A percentile compares a stretch with the other conserved stretches of the same genome.
Conservation (phyloP, 257 asterid species). For the Solanum chiquidenum region DNA sequence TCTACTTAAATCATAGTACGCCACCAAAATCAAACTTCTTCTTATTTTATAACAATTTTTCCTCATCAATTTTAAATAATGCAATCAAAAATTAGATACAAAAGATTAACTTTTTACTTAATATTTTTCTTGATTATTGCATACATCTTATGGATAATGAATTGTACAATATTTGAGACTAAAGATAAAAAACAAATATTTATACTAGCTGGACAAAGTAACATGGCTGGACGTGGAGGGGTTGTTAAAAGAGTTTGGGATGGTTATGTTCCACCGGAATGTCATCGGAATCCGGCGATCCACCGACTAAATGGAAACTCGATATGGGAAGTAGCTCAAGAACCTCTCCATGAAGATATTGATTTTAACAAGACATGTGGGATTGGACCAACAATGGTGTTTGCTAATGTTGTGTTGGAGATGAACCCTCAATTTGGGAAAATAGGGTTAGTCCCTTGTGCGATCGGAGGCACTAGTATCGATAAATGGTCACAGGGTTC, state of each 20-base stretch:
- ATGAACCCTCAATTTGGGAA: neutral
- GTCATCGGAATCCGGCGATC: neutral
- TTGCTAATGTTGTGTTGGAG: no score
- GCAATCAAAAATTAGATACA: neutral
- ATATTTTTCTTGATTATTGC: neutral
- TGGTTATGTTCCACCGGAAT: neutral
- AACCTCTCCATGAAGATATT: neutral
- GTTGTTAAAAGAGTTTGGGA: neutral
- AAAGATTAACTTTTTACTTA: neutral
- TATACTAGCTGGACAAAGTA: neutral
- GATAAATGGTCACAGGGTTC: neutral
- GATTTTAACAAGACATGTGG: neutral
- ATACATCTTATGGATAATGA: neutral
- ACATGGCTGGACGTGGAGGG: slow-evolving; percentile 7
- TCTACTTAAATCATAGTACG: neutral
- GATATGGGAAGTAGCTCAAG: slow-evolving; percentile 2
- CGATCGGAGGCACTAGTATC: neutral
- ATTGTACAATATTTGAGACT: neutral
- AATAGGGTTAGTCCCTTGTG: neutral
- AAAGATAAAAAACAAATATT: neutral
- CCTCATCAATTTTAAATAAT: neutral
- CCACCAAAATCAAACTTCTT: neutral
- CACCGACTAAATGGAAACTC: neutral
- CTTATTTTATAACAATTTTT: neutral
- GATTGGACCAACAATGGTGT: neutral